Conservation (phyloP, 2,329 filamentous ascomycete species). For the Ampelomyces quisqualis region DNA sequence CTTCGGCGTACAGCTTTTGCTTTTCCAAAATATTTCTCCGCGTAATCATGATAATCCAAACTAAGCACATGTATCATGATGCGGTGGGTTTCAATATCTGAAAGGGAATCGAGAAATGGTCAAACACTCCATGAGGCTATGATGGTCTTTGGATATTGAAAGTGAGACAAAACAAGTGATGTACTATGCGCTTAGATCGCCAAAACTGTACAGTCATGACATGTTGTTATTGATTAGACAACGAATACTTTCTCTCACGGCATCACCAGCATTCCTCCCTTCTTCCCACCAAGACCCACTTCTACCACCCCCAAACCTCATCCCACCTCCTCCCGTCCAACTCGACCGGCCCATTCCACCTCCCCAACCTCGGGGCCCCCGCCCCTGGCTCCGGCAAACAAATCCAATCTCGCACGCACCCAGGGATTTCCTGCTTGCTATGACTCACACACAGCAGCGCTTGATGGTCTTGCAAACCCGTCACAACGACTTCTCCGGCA, state of each 20-base stretch:
- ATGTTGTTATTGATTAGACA: too few species aligned
- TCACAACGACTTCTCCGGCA: conserved; percentile 52
- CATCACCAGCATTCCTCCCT: not conserved
- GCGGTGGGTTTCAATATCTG: too few species aligned
- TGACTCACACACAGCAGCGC: conserved; percentile 92
- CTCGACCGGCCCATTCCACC: conserved; percentile 62
- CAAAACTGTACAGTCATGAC: too few species aligned
- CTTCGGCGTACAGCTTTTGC: conserved; percentile 6
- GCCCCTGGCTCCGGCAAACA: conserved; percentile 77
- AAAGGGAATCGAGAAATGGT: too few species aligned
- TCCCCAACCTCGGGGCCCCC: conserved; percentile 64
- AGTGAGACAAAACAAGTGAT: too few species aligned
- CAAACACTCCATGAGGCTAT: too few species aligned
- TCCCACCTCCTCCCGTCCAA: conserved; percentile 61
- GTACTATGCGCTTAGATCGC: too few species aligned
- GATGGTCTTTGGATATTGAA: too few species aligned
- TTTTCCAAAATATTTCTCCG: too few species aligned
- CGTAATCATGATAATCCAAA: too few species aligned
- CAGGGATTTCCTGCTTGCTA: conserved; percentile 84
- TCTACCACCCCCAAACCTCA: conserved; percentile 50
- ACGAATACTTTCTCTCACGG: too few species aligned
- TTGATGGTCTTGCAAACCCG: conserved; percentile 68
- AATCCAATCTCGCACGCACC: conserved; percentile 79
- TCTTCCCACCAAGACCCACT: not conserved
- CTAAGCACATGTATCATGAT: too few species aligned